These are phyloP conservation scores for Leccinum incarnatum DNA, from an alignment of 768 basidiomycete species.

Conservation along the genomic window DNA sequence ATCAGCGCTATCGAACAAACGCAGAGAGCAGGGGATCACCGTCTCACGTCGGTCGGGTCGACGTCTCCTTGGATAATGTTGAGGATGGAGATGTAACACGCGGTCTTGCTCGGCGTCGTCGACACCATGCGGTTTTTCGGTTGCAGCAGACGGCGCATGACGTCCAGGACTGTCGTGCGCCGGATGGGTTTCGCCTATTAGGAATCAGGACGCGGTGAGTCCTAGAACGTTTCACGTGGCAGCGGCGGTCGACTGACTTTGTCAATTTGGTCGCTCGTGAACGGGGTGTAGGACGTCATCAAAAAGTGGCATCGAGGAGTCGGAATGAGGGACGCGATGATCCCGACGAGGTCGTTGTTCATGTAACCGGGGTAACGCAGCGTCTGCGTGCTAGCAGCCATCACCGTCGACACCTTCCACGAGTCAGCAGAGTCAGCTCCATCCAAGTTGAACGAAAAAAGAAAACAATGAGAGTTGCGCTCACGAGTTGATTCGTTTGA, in stretches of 20 bases:
- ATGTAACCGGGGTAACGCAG: constrained; percentile 97
- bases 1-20: background rate
- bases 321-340: constrained; percentile 94
- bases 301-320: constrained; percentile 98
- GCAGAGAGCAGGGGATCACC: background rate
- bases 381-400: constrained; percentile 96
- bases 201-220: background rate
- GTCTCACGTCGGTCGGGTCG: constrained; percentile 87
- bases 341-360: constrained; percentile 98
- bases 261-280: constrained; percentile 95
- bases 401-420: constrained; percentile 87
- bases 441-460: background rate
- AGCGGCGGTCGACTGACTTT: constrained; percentile 58
- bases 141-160: constrained; percentile 95
- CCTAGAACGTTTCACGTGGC: background rate
- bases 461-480: constrained; percentile 15
- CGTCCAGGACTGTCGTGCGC: constrained; percentile 95
- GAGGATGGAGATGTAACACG: constrained; percentile 95
- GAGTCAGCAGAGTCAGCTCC: background rate
- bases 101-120: constrained; percentile 85
- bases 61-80: constrained; percentile 99
- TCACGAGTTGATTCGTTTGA: constrained; percentile 87
- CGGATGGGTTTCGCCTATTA: constrained; percentile 92
- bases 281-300: constrained; percentile 98
- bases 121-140: constrained; percentile 99